A percentile compares a stretch with the other conserved stretches of the same genome.
phyloP scores from a whole-genome alignment of 2,329 filamentous ascomycete species.

The Cladobotryum mycophilum region DNA sequence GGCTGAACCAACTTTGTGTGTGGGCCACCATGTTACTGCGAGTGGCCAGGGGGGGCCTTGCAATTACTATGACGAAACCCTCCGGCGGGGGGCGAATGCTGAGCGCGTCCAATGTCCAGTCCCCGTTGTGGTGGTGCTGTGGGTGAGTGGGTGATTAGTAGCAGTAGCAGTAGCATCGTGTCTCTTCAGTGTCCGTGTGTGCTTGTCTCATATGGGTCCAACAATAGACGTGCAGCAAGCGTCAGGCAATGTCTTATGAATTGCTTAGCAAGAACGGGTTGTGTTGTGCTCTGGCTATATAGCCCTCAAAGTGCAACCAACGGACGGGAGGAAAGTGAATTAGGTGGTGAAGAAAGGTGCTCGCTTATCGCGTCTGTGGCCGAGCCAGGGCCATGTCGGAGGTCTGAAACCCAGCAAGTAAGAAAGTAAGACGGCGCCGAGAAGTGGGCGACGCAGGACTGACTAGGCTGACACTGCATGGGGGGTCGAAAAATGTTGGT shows the following conservation, averaged over 20 bases:
- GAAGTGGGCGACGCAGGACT: neutral
- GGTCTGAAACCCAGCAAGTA: constrained; percentile 1
- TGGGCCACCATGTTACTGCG: constrained; percentile 6
- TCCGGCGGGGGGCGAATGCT: constrained; percentile 8
- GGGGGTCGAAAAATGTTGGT: no score
- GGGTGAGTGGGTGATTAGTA: neutral
- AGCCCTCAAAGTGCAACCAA: neutral
- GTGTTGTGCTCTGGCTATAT: neutral
- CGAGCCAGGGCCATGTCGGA: constrained; percentile 5
- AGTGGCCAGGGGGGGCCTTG: constrained; percentile 6
- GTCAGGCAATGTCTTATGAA: neutral
- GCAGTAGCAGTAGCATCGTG: neutral
- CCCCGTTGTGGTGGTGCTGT: constrained; percentile 2
- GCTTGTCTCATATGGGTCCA: constrained; percentile 2
- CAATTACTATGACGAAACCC: constrained; percentile 6
- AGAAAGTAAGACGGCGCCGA: neutral
- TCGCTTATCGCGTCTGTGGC: constrained; percentile 14
- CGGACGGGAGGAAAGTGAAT: neutral
- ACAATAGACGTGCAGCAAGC: neutral
- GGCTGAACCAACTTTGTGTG: constrained; percentile 10
- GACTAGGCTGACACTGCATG: neutral
- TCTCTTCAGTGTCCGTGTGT: neutral
- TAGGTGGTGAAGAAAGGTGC: constrained; percentile 3
- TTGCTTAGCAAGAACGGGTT: neutral
- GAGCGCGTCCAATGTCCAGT: constrained; percentile 6